These are phyloP conservation scores for Backusella tarrabulga DNA, from an alignment of 192 early-diverging fungal genomes.

Conservation along the genomic window DNA sequence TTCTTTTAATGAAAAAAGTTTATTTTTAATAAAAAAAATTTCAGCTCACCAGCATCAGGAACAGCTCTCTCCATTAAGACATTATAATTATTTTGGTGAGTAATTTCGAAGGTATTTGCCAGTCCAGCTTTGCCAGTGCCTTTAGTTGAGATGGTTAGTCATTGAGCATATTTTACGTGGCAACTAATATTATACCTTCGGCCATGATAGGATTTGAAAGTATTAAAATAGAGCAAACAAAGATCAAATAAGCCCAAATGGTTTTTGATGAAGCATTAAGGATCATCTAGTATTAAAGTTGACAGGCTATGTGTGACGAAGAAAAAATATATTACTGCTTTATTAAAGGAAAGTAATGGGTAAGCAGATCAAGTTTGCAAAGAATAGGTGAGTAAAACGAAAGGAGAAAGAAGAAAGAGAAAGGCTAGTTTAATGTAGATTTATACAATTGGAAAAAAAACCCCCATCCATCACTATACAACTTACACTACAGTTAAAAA, in stretches of 20 bases:
- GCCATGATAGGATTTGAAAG: neutral
- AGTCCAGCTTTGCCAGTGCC: constrained; percentile 4
- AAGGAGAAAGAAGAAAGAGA: neutral
- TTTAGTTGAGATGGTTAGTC: neutral
- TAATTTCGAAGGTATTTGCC: neutral
- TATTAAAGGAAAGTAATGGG: neutral
- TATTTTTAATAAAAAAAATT: neutral
- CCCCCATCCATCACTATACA: neutral
- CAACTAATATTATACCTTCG: neutral
- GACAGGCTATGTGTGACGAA: constrained; percentile 3
- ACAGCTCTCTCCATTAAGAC: neutral
- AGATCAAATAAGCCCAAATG: constrained; percentile 1
- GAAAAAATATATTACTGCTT: neutral
- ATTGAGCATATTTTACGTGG: neutral
- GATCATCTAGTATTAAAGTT: neutral
- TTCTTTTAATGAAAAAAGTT: neutral
- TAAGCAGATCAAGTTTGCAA: neutral
- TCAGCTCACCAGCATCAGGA: neutral
- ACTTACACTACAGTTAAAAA: neutral
- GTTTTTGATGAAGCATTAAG: neutral
- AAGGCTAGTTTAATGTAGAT: neutral
- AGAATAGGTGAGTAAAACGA: neutral
- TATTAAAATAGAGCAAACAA: constrained; percentile 1
- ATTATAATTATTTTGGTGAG: neutral
- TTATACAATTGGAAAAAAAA: constrained; percentile 4